Conservation (phyloP, 768 basidiomycete species). For the Scleroderma bovista region DNA sequence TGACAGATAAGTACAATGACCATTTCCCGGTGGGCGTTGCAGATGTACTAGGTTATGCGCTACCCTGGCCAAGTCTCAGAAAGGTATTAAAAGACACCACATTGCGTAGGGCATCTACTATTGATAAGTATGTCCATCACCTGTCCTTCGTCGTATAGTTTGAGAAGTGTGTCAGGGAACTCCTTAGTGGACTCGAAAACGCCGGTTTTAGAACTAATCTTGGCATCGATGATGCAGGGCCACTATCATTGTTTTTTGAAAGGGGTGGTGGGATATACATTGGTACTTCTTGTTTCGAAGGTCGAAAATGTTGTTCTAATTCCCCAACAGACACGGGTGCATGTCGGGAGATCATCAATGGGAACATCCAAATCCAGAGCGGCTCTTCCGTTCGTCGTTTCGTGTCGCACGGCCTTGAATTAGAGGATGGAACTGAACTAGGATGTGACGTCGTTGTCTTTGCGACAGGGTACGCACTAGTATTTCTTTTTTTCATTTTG, state of each 20-base stretch:
- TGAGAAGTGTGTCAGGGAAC: constrained; percentile 21
- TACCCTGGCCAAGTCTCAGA: constrained; percentile 18
- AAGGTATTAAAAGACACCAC: constrained; percentile 5
- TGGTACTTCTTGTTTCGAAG: constrained; percentile 16
- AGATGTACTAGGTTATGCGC: constrained; percentile 16
- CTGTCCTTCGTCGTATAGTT: neutral
- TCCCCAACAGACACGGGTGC: constrained; percentile 31
- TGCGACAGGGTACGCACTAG: constrained; percentile 26
- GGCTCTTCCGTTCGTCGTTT: constrained; percentile 26
- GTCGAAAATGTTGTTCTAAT: neutral
- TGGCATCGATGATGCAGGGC: constrained; percentile 35
- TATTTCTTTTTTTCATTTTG: no score
- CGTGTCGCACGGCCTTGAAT: constrained; percentile 21
- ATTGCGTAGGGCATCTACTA: constrained; percentile 8
- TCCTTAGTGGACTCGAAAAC: constrained; percentile 33
- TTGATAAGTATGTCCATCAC: constrained; percentile 15
- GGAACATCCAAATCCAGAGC: constrained; percentile 47
- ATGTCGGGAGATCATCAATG: constrained; percentile 40
- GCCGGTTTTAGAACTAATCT: constrained; percentile 34
- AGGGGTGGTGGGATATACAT: constrained; percentile 36
- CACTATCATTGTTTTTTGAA: constrained; percentile 25
- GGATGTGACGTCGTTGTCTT: constrained; percentile 29
- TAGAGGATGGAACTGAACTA: constrained; percentile 22
- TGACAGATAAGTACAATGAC: constrained; percentile 21
- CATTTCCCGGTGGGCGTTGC: constrained; percentile 21